These are phyloP conservation scores for Rhodamnia rubescens DNA, from an alignment of 345 rosid species.

Conservation along the genomic window DNA sequence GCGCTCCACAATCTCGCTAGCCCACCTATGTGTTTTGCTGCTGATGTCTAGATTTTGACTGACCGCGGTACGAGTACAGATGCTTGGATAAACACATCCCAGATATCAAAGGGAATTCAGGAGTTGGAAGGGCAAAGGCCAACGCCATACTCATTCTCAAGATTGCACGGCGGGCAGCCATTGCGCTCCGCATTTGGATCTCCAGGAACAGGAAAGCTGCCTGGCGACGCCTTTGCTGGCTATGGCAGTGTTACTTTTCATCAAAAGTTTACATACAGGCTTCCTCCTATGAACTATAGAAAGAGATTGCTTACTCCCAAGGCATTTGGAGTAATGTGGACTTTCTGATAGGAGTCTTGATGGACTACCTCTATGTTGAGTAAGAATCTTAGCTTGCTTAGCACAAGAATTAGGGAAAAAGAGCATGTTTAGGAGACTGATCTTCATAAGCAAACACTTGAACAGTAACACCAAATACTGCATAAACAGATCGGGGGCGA, in stretches of 20 bases:
- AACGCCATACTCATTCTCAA: not conserved
- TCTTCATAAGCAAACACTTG: not conserved
- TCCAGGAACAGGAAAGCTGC: not conserved
- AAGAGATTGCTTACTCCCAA: not conserved
- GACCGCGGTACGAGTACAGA: rapidly evolving
- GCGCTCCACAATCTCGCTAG: not conserved
- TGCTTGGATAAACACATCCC: not conserved
- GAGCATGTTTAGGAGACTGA: not conserved
- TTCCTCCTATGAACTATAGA: not conserved
- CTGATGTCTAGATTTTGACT: not conserved
- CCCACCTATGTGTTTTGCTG: not conserved
- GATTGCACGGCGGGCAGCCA: not conserved
- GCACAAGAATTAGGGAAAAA: not conserved
- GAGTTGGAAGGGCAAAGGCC: not conserved
- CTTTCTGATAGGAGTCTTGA: not conserved
- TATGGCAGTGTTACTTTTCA: not conserved
- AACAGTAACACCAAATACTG: not conserved
- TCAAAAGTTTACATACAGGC: not conserved
- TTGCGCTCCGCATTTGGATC: not conserved
- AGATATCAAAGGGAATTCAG: not conserved
- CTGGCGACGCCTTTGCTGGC: not conserved
- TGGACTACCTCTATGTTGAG: not conserved
- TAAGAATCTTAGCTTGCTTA: not conserved
- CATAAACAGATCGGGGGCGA: not conserved
- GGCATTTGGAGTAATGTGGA: not conserved